Base-by-base conservation (phyloP, 1,284 basidiomycete species). In the Schizopora paradoxa region DNA sequence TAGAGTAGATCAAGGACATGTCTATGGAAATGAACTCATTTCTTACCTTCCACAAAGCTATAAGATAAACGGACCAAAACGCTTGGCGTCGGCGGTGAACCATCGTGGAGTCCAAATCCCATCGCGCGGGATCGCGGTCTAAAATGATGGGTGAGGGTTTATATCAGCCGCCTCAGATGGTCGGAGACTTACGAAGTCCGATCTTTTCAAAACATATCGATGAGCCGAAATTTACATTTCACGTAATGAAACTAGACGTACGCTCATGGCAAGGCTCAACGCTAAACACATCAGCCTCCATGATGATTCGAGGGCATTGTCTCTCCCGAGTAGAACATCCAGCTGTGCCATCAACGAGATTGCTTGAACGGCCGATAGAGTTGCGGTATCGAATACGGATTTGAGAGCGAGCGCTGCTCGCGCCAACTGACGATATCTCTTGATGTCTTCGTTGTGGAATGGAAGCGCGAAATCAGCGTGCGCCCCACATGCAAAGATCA, bases 401-500 rank as follows among this genome's bases (percentile, higher is more conserved):
- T 45, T 16, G 6, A 43, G 27, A 8, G 51, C 45, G 7, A 57
- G 29, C 13, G 54, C 54, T 3, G 57, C 54, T 26, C 54, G 38
- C 16, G 56, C 47, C 10, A 58, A 45, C 36, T 45, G 41, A 35
- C 56, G 54, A 36, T 54, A 57, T 22, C 49, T 42, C 34, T 58
- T 54, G 11, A 49, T 54, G 35, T 54, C 51, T 19, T 51, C 56
- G 32, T 47, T 45, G 31, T 53, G 51, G 18, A 53, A 48, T 25
- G 44, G 38, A 11, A 48, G 47, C 26, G 51, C 43, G 32, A 57
- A 41, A 34, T 58, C 54, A 13, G 52, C 45, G 29, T 48, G 32
- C 6, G 45, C 26, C 4, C 51, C 54, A 5, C 53, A 44, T 13
- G 51, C 54, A 21, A 56, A 48, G 8, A 55, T 44, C 13, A 45